Conservation (phyloP, 768 basidiomycete genomes). For the Fibroporia radiculosa region DNA sequence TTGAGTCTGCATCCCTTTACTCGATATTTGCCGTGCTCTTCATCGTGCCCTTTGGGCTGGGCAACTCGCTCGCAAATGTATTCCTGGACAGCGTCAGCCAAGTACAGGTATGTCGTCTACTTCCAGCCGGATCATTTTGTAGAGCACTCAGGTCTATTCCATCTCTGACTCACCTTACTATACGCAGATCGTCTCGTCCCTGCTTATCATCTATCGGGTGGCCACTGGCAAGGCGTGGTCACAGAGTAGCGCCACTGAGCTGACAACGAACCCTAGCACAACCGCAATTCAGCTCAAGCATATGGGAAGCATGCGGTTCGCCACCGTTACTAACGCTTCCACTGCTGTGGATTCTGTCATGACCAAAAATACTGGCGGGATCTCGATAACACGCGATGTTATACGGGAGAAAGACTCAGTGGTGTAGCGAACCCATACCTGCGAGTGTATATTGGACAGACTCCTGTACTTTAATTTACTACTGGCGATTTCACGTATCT, state of each 20-base stretch:
- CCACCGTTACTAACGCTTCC: background rate
- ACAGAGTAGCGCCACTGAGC: too few relatives aligned
- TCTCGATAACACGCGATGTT: background rate
- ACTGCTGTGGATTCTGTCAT: background rate
- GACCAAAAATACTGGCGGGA: background rate
- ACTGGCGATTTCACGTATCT: too few relatives aligned
- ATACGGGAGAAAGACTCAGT: background rate
- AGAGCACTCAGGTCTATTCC: too few relatives aligned
- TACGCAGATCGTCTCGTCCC: background rate
- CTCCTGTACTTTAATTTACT: too few relatives aligned
- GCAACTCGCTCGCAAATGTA: background rate
- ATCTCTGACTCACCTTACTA: background rate
- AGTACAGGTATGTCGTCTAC: background rate
- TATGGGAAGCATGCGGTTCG: background rate
- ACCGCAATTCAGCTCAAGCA: background rate
- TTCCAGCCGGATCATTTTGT: background rate
- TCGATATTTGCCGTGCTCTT: background rate
- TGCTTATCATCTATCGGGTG: background rate
- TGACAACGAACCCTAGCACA: background rate
- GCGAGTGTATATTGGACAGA: too few relatives aligned
- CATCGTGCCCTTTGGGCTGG: background rate
- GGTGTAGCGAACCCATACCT: too few relatives aligned
- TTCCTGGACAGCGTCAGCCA: background rate
- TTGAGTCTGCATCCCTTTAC: background rate
- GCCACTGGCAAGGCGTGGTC: background rate